Evolutionary conservation across 2,329 filamentous ascomycete genomes (phyloP).

Genomic region (Botrytis porri): DNA sequence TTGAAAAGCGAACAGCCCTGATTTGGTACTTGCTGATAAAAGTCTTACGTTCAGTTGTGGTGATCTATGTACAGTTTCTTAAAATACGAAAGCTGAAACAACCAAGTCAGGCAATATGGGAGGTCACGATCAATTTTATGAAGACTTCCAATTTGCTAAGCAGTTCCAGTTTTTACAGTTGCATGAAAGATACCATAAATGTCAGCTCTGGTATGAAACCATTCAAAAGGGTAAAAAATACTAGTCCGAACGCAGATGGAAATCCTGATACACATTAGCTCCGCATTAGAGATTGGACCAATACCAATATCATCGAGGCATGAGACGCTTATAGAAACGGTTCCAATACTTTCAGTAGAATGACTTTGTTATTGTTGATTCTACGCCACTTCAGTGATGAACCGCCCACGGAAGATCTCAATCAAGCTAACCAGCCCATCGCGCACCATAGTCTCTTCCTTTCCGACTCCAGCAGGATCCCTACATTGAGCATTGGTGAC

Average conservation of each 20-base stretch:
- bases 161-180: not conserved
- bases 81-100: too few species aligned
- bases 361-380: not conserved
- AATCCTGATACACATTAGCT: not conserved
- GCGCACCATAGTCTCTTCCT: not conserved
- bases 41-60: too few species aligned
- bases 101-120: too few species aligned
- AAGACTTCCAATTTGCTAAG: too few species aligned
- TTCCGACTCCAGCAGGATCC: not conserved
- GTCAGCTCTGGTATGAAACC: not conserved
- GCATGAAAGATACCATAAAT: not conserved
- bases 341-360: not conserved
- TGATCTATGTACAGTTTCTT: too few species aligned
- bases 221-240: not conserved
- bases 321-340: not conserved
- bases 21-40: too few species aligned
- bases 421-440: not conserved
- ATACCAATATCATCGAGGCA: not conserved
- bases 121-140: too few species aligned
- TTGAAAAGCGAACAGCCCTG: too few species aligned
- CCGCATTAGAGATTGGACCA: not conserved
- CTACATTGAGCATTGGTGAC: not conserved
- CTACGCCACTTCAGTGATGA: not conserved
- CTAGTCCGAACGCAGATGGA: not conserved
- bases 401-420: not conserved